These are phyloP conservation scores for Phytophthora gonapodyides DNA, from an alignment of 352 stramenopile species.

Conservation along the genomic window DNA sequence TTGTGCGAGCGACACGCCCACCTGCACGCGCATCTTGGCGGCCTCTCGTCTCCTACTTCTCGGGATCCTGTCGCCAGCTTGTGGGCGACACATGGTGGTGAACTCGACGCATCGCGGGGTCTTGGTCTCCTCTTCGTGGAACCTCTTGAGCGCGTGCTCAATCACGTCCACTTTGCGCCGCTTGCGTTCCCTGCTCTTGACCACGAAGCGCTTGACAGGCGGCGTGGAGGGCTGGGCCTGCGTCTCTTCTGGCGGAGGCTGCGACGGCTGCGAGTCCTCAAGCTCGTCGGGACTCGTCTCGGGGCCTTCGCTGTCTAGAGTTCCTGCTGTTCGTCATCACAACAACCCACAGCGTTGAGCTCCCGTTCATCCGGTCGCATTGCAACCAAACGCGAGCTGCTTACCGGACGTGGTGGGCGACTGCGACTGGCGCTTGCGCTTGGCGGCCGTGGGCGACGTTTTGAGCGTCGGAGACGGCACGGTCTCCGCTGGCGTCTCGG, in stretches of 20 bases:
- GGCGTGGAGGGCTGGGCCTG: conserved; percentile 14
- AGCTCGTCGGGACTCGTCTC: conserved; percentile 38
- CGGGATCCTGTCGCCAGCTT: conserved; percentile 18
- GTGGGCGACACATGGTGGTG: conserved; percentile 45
- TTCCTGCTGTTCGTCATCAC: conserved; percentile 28
- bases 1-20: conserved; percentile 59
- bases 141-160: conserved; percentile 60
- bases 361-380: neutral
- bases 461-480: neutral
- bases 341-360: conserved; percentile 11
- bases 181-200: conserved; percentile 58
- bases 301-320: conserved; percentile 31
- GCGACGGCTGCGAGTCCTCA: conserved; percentile 29
- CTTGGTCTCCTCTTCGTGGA: conserved; percentile 43
- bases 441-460: conserved; percentile 43
- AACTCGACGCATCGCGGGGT: conserved; percentile 52
- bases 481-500: conserved; percentile 9
- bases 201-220: conserved; percentile 50
- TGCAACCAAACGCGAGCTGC: conserved; percentile 1
- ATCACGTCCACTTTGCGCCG: conserved; percentile 66
- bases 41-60: conserved; percentile 21
- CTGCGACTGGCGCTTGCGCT: conserved; percentile 68
- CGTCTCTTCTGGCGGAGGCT: conserved; percentile 22
- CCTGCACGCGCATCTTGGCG: conserved; percentile 48
- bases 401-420: conserved; percentile 47